Conservation (phyloP, 805 yeast species). For the Monosporozyma yasuniensis region DNA sequence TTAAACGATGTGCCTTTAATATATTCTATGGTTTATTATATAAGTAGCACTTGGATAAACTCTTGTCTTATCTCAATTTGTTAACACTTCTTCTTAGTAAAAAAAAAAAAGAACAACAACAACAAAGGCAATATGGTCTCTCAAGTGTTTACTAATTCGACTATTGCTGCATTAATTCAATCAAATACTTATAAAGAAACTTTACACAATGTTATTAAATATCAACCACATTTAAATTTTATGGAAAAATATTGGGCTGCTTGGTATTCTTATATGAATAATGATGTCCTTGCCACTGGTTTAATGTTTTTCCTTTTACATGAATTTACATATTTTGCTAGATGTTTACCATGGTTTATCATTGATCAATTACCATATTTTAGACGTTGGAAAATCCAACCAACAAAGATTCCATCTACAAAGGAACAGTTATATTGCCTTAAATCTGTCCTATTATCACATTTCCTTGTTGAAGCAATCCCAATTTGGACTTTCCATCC, state of each 20-base stretch:
- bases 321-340: conserved; percentile 83
- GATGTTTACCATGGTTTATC: conserved; percentile 88
- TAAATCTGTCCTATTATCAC: conserved; percentile 74
- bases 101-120: not conserved
- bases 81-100: not conserved
- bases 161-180: conserved; percentile 22
- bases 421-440: conserved; percentile 91
- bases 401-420: conserved; percentile 66
- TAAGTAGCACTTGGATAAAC: no score
- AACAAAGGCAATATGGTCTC: conserved; percentile 11
- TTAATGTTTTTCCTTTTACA: conserved; percentile 71
- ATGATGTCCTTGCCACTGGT: conserved; percentile 90
- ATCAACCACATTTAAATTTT: conserved; percentile 38
- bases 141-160: conserved; percentile 28
- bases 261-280: conserved; percentile 75
- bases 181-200: conserved; percentile 29
- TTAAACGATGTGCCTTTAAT: no score
- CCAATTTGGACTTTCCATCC: conserved; percentile 98
- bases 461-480: conserved; percentile 85
- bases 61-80: no score
- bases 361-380: conserved; percentile 81
- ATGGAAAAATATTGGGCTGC: conserved; percentile 80
- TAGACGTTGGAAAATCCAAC: conserved; percentile 82
- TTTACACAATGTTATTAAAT: conserved; percentile 29
- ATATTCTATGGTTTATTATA: no score